Evolutionary conservation across 1,139 yeast species (phyloP).

Genomic region (Saccharomyces pastorianus): DNA sequence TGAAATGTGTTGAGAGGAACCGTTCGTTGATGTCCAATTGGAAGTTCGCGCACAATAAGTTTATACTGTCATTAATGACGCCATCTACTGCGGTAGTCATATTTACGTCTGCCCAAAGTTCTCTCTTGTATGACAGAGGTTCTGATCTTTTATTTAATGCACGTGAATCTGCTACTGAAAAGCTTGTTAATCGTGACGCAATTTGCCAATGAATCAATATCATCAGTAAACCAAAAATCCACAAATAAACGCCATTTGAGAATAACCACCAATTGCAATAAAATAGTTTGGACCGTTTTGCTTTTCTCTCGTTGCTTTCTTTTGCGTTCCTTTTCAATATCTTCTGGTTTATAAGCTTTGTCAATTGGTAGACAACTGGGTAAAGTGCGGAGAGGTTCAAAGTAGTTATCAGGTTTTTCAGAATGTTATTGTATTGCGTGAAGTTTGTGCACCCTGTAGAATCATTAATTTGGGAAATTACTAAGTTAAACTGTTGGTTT

Average conservation of each 20-base stretch:
- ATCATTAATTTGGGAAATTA: background rate
- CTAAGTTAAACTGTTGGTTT: background rate
- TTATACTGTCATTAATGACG: background rate
- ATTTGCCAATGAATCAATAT: slow-evolving; percentile 9
- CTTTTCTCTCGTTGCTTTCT: background rate
- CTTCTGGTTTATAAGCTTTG: background rate
- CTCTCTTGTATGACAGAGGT: background rate
- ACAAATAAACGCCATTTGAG: slow-evolving; percentile 8
- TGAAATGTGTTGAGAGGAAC: background rate
- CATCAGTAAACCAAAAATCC: slow-evolving; percentile 6
- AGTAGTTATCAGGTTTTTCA: background rate
- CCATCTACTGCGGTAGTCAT: background rate
- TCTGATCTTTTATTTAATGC: background rate
- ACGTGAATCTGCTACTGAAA: background rate
- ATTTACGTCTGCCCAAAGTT: background rate
- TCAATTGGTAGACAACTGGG: background rate
- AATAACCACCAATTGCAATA: slow-evolving; percentile 8
- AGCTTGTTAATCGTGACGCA: slow-evolving; percentile 1
- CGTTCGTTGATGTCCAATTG: background rate
- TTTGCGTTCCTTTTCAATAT: background rate
- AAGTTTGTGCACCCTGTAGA: background rate
- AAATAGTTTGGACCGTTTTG: background rate
- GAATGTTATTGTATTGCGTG: background rate
- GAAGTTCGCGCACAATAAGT: background rate
- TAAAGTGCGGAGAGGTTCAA: background rate